Evolutionary conservation across 2,329 filamentous ascomycete species (phyloP).

Genomic region (Colletotrichum sp.): DNA sequence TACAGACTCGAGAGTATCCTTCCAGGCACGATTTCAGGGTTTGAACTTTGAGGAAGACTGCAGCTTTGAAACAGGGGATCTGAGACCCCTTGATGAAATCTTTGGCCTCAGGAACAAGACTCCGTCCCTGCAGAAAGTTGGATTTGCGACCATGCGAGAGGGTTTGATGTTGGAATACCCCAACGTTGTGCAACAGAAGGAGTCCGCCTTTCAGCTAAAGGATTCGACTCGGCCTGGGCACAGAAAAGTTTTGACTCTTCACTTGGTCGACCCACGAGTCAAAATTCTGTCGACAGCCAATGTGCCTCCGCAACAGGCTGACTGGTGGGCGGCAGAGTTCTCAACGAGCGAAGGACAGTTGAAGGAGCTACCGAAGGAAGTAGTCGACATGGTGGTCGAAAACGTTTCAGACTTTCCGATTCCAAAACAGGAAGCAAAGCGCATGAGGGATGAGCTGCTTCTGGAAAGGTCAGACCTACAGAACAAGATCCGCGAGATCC

Average conservation of each 20-base stretch:
- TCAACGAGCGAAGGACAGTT: not conserved
- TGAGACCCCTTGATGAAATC: not conserved
- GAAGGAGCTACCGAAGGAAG: not conserved
- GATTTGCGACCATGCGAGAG: constrained; percentile 6
- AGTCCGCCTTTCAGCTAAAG: constrained; percentile 12
- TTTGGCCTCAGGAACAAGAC: not conserved
- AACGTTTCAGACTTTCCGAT: not conserved
- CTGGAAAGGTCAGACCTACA: not conserved
- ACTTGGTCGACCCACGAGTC: constrained; percentile 25
- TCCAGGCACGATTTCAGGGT: not conserved
- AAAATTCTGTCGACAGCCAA: constrained; percentile 22
- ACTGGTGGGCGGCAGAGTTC: constrained; percentile 13
- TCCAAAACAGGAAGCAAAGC: not conserved
- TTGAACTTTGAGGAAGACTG: not conserved
- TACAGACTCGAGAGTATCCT: constrained; percentile 19
- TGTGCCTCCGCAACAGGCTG: constrained; percentile 23
- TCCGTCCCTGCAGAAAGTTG: not conserved
- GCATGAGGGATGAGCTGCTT: not conserved
- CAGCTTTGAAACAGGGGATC: not conserved
- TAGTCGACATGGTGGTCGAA: not conserved
- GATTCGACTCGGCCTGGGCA: constrained; percentile 17
- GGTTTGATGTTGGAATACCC: constrained; percentile 17
- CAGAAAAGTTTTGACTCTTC: constrained; percentile 20
- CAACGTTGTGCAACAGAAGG: constrained; percentile 17
- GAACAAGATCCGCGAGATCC: not conserved